Evolutionary conservation across 805 yeast genomes (phyloP).

Genomic region (Starmerella bombicola): DNA sequence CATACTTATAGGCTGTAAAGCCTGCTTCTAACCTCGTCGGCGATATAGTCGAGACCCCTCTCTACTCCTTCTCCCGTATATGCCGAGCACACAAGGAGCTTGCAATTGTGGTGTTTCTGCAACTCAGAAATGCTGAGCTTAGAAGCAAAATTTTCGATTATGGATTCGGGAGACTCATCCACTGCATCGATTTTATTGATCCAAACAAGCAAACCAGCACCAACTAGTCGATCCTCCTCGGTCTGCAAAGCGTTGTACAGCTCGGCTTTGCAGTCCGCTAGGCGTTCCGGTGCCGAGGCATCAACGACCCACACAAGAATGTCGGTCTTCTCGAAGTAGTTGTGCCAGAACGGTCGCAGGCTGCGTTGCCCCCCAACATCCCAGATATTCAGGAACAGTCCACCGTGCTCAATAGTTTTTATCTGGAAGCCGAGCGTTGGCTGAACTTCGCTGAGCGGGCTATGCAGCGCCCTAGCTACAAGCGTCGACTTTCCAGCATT

Average conservation of each 20-base stretch:
- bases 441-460: conserved; percentile 44
- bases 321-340: conserved; percentile 76
- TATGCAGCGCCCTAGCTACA: conserved; percentile 43
- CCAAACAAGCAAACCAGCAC: conserved; percentile 53
- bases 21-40: conserved; percentile 32
- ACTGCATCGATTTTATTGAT: conserved; percentile 58
- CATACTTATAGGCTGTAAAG: conserved; percentile 22
- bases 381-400: conserved; percentile 35
- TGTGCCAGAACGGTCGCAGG: conserved; percentile 81
- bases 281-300: conserved; percentile 44
- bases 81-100: conserved; percentile 39
- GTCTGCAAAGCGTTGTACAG: conserved; percentile 42
- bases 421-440: conserved; percentile 91
- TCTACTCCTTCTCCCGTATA: conserved; percentile 34
- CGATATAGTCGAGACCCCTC: conserved; percentile 36
- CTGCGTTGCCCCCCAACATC: conserved; percentile 87
- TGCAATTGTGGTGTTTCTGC: conserved; percentile 32
- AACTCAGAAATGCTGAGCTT: conserved; percentile 29
- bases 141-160: conserved; percentile 5
- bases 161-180: conserved; percentile 17
- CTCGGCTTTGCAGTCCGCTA: conserved; percentile 54
- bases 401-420: conserved; percentile 36
- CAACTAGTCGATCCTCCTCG: conserved; percentile 53
- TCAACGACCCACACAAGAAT: conserved; percentile 81
- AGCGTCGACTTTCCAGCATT: conserved; percentile 87